Evolutionary conservation across 352 stramenopile species (phyloP).

Genomic region (Blastocystis sp.): DNA sequence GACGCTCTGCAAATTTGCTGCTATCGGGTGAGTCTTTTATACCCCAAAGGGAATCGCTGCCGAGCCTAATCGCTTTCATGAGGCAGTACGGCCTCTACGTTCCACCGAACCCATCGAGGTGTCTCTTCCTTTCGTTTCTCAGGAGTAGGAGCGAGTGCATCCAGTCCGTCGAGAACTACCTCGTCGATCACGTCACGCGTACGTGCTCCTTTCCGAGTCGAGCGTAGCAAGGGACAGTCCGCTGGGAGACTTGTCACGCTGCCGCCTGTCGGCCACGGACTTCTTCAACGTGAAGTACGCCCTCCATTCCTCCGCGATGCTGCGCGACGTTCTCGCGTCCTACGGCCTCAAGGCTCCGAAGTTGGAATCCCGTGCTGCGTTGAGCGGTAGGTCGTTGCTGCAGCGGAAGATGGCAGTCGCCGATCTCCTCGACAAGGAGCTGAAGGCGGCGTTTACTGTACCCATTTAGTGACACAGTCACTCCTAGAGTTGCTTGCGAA

Average conservation of each 20-base stretch:
- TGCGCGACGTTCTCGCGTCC: not conserved
- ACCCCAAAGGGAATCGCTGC: not conserved
- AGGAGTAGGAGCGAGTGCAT: slow-evolving; percentile 24
- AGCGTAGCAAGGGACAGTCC: slow-evolving; percentile 17
- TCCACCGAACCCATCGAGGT: not conserved
- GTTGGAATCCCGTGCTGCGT: not conserved
- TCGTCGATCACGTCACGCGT: slow-evolving; percentile 49
- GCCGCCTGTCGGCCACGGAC: slow-evolving; percentile 44
- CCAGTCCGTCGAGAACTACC: slow-evolving; percentile 57
- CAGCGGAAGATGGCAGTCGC: slow-evolving; percentile 8
- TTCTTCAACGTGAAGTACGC: slow-evolving; percentile 36
- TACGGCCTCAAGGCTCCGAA: slow-evolving; percentile 16
- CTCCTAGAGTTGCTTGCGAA: not conserved
- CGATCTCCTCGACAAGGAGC: not conserved
- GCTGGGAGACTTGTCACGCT: not conserved
- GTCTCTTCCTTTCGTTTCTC: not conserved
- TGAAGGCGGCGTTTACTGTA: slow-evolving; percentile 35
- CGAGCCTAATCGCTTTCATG: slow-evolving; percentile 15
- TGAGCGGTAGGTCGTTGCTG: slow-evolving; percentile 3
- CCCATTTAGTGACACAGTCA: not conserved
- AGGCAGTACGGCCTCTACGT: not conserved
- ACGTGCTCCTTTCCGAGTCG: not conserved
- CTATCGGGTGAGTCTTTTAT: not conserved
- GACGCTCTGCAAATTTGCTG: slow-evolving; percentile 37
- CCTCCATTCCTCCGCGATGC: not conserved